Conservation (phyloP, 2,329 filamentous ascomycete species). For the Podosphaera leucotricha region DNA sequence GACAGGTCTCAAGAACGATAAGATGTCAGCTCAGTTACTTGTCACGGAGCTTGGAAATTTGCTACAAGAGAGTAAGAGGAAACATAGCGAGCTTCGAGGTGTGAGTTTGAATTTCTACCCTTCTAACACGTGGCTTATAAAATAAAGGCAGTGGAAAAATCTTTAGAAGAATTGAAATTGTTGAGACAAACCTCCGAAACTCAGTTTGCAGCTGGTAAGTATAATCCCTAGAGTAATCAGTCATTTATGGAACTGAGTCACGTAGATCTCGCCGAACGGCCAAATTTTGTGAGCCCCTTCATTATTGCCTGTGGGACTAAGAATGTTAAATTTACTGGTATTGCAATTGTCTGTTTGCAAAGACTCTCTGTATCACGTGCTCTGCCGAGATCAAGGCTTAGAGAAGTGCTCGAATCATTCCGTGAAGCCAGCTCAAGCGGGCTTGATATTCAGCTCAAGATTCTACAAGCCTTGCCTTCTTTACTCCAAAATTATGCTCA, state of each 20-base stretch:
- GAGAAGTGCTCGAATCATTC: slow-evolving; percentile 70
- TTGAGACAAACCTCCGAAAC: slow-evolving; percentile 53
- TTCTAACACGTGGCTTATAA: background rate
- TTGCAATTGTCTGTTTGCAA: slow-evolving; percentile 73
- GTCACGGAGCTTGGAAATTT: slow-evolving; percentile 72
- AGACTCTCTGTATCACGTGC: slow-evolving; percentile 64
- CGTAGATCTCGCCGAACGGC: slow-evolving; percentile 56
- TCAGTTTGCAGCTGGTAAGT: slow-evolving; percentile 18
- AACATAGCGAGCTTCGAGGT: slow-evolving; percentile 72
- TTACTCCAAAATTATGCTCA: slow-evolving; percentile 73
- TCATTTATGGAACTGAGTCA: slow-evolving; percentile 1
- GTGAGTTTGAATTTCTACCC: slow-evolving; percentile 20
- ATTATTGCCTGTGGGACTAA: slow-evolving; percentile 77
- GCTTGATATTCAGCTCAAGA: slow-evolving; percentile 85
- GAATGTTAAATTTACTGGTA: slow-evolving; percentile 73
- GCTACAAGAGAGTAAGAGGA: slow-evolving; percentile 87
- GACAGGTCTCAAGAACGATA: slow-evolving; percentile 5
- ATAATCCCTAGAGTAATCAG: background rate
- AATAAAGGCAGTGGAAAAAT: slow-evolving; percentile 67
- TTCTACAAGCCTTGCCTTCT: slow-evolving; percentile 74
- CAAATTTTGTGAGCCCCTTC: slow-evolving; percentile 79
- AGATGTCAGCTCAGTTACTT: slow-evolving; percentile 78
- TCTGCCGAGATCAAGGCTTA: slow-evolving; percentile 54
- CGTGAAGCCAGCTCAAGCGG: slow-evolving; percentile 60
- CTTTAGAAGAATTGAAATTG: slow-evolving; percentile 65